Base-by-base conservation (phyloP, 805 yeast genomes). In the Wickerhamomyces subpelliculosus region DNA sequence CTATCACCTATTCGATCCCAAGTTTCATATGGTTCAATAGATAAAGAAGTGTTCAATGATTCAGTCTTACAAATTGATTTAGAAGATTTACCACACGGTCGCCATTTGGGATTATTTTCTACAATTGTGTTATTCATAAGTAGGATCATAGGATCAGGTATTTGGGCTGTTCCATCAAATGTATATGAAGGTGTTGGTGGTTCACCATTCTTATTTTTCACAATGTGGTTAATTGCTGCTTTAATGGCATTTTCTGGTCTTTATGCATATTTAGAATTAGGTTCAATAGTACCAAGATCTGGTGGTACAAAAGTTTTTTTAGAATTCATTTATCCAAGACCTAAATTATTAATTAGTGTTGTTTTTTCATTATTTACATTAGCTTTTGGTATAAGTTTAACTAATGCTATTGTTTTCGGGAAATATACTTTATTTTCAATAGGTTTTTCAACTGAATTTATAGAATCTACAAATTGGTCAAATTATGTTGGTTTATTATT, bases 251-350 rank as follows among this genome's bases (percentile, higher is more conserved):
- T 79, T 57, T 68, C 83, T 12, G 90, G 90, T 0, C 56, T 83
- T 18, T 77, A 68, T 49, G 71, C 82, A 31, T 84, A 72, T 53
- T 57, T 84, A 38, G 90, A 84, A 51, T 57, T 83, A 40, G 93
- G 90, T 0, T 72, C 82, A 8, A 66, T 80, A 51, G 64, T 82
- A 9, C 88, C 90, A 0, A 63, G 83, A 47, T 78, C 80, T 42
- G 93, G 94, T 3, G 94, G 90, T 0, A 72, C 80, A 29, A 84
- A 84, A 51, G 79, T 77, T 17, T 84, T 84, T 44, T 56, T 84
- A 40, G 90, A 83, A 51, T 75, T 71, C 44, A 74, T 81, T 17
- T 84, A 78, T 52, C 68, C 70, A 35, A 72, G 60, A 42, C 94
- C 93, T 1, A 64, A 60, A 36, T 62, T 75, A 62, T 52, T 79